Evolutionary conservation across 2,329 filamentous ascomycete species (phyloP).

Genomic region (Verticillium isaacii): DNA sequence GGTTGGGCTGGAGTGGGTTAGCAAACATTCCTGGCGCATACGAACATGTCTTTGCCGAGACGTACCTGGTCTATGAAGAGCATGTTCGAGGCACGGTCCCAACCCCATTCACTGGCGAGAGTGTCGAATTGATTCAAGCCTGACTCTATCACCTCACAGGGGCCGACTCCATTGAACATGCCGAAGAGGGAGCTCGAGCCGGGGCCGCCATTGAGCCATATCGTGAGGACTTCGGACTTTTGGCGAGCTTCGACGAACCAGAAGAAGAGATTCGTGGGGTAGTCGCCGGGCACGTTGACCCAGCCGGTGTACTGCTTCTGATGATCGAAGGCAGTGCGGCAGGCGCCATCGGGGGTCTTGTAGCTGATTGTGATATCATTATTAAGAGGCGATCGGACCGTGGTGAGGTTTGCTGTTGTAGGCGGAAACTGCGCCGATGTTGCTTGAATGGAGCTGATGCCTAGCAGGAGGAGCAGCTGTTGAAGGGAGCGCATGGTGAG

Average conservation of each 20-base stretch:
- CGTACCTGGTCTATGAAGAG: constrained; percentile 53
- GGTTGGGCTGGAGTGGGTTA: constrained; percentile 51
- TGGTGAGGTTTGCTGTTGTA: constrained; percentile 38
- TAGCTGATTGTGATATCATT: constrained; percentile 62
- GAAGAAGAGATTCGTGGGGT: constrained; percentile 46
- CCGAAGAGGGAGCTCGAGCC: constrained; percentile 61
- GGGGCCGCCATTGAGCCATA: constrained; percentile 66
- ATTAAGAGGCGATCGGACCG: constrained; percentile 58
- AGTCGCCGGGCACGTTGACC: constrained; percentile 55
- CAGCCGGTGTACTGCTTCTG: constrained; percentile 71
- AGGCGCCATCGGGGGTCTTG: constrained; percentile 56
- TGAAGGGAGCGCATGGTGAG: constrained; percentile 9
- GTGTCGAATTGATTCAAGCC: constrained; percentile 47
- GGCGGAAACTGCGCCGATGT: constrained; percentile 7
- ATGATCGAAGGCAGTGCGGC: constrained; percentile 57
- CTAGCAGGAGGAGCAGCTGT: constrained; percentile 3
- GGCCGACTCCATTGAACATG: constrained; percentile 57
- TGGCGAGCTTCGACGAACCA: constrained; percentile 44
- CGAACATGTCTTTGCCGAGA: constrained; percentile 11
- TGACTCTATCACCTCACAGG: constrained; percentile 44
- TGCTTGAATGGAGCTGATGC: background rate
- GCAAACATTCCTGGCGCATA: constrained; percentile 6
- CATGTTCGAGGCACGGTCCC: constrained; percentile 53
- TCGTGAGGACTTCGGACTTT: constrained; percentile 38
- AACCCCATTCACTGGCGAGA: constrained; percentile 55